Conservation (phyloP, 768 basidiomycete species). For the Boletus fagicola region DNA sequence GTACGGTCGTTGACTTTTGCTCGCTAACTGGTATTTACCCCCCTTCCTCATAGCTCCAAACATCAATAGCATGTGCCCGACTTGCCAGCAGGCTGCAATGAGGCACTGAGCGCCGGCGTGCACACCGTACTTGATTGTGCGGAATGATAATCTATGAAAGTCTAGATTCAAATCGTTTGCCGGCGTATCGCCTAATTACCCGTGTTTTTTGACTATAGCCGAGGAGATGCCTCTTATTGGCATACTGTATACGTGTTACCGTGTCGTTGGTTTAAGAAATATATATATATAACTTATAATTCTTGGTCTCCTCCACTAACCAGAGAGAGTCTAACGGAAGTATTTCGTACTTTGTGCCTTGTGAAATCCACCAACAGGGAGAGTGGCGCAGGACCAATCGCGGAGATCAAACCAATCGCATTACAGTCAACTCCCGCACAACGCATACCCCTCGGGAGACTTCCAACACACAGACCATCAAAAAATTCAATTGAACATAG, state of each 20-base stretch:
- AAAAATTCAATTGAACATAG: too few species aligned
- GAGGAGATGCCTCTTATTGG: constrained; percentile 22
- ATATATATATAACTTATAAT: constrained; percentile 4
- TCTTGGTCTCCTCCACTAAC: constrained; percentile 11
- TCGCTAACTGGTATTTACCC: neutral
- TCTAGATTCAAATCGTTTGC: constrained; percentile 12
- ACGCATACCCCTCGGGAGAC: too few species aligned
- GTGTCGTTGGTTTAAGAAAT: constrained; percentile 1
- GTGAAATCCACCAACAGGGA: constrained; percentile 7
- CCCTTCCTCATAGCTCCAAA: constrained; percentile 36
- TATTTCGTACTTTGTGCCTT: constrained; percentile 20
- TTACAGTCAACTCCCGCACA: too few species aligned
- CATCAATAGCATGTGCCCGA: constrained; percentile 42
- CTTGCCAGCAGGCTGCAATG: constrained; percentile 33
- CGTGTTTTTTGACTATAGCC: constrained; percentile 29
- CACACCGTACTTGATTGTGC: constrained; percentile 5
- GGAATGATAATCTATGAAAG: neutral
- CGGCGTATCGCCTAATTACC: constrained; percentile 24
- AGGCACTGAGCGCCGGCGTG: constrained; percentile 20
- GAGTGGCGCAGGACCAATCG: too few species aligned
- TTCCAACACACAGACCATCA: too few species aligned
- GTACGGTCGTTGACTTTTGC: constrained; percentile 27
- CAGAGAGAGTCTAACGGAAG: constrained; percentile 31
- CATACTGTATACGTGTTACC: constrained; percentile 17
- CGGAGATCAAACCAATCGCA: constrained; percentile 31